Evolutionary conservation across 2,329 filamentous ascomycete species (phyloP), one percentile per base, ranked within the genome.

Genomic region (Beauveria sp.): DNA sequence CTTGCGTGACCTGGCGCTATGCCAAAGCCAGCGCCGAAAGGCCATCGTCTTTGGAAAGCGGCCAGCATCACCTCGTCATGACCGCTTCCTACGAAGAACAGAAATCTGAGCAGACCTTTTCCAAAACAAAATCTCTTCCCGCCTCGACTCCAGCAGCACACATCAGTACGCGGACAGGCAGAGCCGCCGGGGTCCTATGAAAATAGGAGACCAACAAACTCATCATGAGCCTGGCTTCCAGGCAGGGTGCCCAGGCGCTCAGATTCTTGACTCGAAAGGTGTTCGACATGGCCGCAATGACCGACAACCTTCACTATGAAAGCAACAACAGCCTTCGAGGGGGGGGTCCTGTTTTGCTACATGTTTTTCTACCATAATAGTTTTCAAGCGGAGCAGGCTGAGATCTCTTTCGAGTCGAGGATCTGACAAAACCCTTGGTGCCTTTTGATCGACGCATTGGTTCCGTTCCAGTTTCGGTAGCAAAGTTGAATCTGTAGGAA

Each of bases 371-470:
- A 66, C 18, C 30, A 68, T 57, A 66, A 77, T 81, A 80, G 79
- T 81, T 81, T 81, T 80, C 79, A 81, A 81, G 78, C 79, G 73
- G 78, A 81, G 78, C 75, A 75, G 73, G 72, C 73, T 75, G 71
- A 65, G 65, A 60, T 46, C 9, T 45, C 1, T 46, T 26, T 42
- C 12, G 20, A 18, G 4, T 26, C 38, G 50, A 54, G 26, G 46
- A 16, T 9, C 6, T 30, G n/a, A 59, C 26, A 24, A 26, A 12
- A 24, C 22, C 16, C n/a, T 40, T 3, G 40, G 46, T 30, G 20
- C 24, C 18, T 22, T 57, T 57, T 57, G 45, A 57, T 38, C 43
- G 30, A 57, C 9, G 28, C 43, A n/a, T 34, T 57, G 42, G 43
- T 38, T 57, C 20, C 1, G 28, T 30, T 56, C n/a, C 3, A 14